phyloP scores from a whole-genome alignment of 352 stramenopile genomes.

The Phytophthora citrophthora region DNA sequence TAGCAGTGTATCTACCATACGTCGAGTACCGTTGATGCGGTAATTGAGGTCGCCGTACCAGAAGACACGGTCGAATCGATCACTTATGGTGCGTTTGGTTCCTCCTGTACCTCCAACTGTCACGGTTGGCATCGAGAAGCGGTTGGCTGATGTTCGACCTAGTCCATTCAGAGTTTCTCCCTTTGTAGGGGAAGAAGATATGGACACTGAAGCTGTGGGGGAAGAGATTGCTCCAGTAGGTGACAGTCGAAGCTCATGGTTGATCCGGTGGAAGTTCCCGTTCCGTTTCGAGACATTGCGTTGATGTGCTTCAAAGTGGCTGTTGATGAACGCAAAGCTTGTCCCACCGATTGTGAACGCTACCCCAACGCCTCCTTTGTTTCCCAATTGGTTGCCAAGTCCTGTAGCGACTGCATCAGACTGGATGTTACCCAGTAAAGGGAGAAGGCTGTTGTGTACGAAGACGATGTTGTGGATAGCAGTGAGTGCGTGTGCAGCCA shows the following conservation, averaged over 20 bases:
- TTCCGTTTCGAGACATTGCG: constrained; percentile 88
- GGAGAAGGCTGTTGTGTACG: constrained; percentile 85
- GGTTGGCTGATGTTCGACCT: constrained; percentile 33
- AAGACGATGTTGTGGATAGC: constrained; percentile 96
- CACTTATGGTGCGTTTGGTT: constrained; percentile 45
- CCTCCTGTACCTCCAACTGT: not conserved
- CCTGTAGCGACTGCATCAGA: constrained; percentile 92
- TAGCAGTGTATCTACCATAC: constrained; percentile 86
- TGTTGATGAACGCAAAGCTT: constrained; percentile 93
- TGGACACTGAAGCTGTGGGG: constrained; percentile 14
- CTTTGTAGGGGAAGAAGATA: not conserved
- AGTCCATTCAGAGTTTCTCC: constrained; percentile 26
- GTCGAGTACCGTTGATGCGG: constrained; percentile 91
- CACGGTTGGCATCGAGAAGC: constrained; percentile 34
- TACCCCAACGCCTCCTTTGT: constrained; percentile 95
- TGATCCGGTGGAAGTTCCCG: constrained; percentile 91
- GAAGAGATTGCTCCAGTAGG: constrained; percentile 18
- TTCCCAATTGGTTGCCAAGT: constrained; percentile 94
- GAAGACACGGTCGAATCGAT: constrained; percentile 91
- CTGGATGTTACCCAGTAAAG: constrained; percentile 88
- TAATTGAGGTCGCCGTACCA: constrained; percentile 96
- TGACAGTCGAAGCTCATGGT: constrained; percentile 67
- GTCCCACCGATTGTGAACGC: constrained; percentile 82
- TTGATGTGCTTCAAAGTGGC: constrained; percentile 95
- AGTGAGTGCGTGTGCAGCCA: constrained; percentile 92